A percentile compares a stretch with the other conserved stretches of the same genome.
These are phyloP conservation scores for Rutstroemia sp. DNA, from an alignment of 2,329 filamentous ascomycete species.

Conservation along the genomic window DNA sequence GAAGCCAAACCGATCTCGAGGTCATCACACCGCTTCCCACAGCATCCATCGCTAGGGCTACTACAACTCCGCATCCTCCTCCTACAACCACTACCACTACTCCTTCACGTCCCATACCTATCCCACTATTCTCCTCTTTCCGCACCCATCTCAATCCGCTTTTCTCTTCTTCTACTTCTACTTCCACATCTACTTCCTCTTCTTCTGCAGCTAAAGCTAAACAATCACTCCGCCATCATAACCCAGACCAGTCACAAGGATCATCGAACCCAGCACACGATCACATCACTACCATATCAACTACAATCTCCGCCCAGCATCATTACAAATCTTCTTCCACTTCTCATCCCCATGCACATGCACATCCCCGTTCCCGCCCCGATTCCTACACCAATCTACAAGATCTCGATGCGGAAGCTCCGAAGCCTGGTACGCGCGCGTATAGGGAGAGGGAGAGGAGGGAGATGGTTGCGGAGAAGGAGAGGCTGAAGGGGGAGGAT, in stretches of 20 bases:
- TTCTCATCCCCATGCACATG: too few relatives aligned
- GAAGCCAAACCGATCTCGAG: not conserved
- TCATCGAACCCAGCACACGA: too few relatives aligned
- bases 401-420: slow-evolving; percentile 6
- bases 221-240: too few relatives aligned
- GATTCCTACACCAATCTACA: not conserved
- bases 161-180: not conserved
- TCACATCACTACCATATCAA: too few relatives aligned
- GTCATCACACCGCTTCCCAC: not conserved
- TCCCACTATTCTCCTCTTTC: not conserved
- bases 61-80: not conserved
- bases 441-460: slow-evolving; percentile 20
- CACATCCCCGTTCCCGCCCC: not conserved
- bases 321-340: too few relatives aligned
- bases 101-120: not conserved
- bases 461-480: not conserved
- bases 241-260: too few relatives aligned
- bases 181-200: not conserved
- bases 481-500: not conserved
- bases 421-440: slow-evolving; percentile 14
- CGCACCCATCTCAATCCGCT: not conserved
- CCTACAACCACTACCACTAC: not conserved
- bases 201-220: not conserved
- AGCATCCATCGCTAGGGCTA: not conserved
- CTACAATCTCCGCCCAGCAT: too few relatives aligned